phyloP scores from a whole-genome alignment of 768 basidiomycete species.

The Boletus vinaceobasis region DNA sequence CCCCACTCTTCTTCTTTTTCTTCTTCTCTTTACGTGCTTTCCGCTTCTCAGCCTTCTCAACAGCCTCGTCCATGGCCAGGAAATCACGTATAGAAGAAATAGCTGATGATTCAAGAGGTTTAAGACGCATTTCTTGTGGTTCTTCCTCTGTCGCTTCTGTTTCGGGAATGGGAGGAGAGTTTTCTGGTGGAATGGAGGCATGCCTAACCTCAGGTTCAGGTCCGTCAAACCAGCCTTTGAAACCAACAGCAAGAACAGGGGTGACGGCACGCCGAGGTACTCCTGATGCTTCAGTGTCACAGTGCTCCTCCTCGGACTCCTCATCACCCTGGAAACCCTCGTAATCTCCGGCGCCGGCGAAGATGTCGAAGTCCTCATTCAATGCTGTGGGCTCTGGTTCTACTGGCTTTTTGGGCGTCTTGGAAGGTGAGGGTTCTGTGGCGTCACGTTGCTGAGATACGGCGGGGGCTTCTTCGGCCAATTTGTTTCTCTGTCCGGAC shows the following conservation, averaged over 20 bases:
- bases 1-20: constrained; percentile 34
- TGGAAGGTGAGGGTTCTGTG: constrained; percentile 5
- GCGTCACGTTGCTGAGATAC: background rate
- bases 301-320: constrained; percentile 42
- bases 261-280: constrained; percentile 8
- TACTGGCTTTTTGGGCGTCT: constrained; percentile 3
- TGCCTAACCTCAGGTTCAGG: constrained; percentile 28
- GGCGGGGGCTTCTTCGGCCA: background rate
- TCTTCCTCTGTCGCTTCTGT: constrained; percentile 25
- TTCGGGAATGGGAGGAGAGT: constrained; percentile 14
- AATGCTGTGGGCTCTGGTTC: constrained; percentile 25
- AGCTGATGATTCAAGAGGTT: constrained; percentile 74
- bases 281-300: constrained; percentile 14
- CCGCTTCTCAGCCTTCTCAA: constrained; percentile 61
- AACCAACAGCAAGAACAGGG: background rate
- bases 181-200: constrained; percentile 3
- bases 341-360: constrained; percentile 82
- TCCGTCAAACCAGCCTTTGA: constrained; percentile 47
- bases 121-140: constrained; percentile 52
- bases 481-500: background rate
- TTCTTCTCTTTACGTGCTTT: constrained; percentile 76
- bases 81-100: constrained; percentile 82
- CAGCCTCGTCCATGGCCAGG: constrained; percentile 71
- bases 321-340: constrained; percentile 61
- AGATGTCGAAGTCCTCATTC: constrained; percentile 79